phyloP scores from a whole-genome alignment of 768 basidiomycete genomes.

The Trametes cubensis region DNA sequence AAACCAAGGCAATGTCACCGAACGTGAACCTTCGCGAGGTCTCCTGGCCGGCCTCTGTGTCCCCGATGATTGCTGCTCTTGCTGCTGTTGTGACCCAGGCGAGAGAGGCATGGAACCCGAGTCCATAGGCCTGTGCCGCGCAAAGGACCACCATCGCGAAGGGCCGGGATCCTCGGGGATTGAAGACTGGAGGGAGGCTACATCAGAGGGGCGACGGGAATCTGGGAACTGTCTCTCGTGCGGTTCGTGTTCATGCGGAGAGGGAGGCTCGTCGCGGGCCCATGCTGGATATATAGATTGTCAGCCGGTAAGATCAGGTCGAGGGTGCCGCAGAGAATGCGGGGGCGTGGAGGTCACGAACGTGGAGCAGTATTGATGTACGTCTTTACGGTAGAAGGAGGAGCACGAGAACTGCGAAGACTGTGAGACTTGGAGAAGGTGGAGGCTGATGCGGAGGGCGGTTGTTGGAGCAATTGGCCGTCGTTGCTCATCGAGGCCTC shows the following conservation, averaged over 20 bases:
- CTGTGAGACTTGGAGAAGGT: conserved; percentile 35
- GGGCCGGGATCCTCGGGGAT: conserved; percentile 34
- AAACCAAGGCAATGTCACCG: conserved; percentile 57
- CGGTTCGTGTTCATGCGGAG: conserved; percentile 55
- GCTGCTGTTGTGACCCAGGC: conserved; percentile 10
- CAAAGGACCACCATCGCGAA: conserved; percentile 75
- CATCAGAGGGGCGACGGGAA: conserved; percentile 53
- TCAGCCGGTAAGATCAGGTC: conserved; percentile 2
- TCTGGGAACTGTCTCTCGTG: conserved; percentile 38
- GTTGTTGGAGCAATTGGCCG: conserved; percentile 18
- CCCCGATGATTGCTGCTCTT: not conserved
- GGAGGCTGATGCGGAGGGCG: conserved; percentile 24
- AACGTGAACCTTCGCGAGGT: conserved; percentile 26
- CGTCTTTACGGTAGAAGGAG: conserved; percentile 49
- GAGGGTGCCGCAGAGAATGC: not conserved
- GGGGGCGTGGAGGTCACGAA: conserved; percentile 40
- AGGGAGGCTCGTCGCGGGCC: conserved; percentile 83
- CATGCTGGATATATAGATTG: conserved; percentile 54
- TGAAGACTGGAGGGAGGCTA: conserved; percentile 55
- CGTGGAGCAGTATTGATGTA: conserved; percentile 70
- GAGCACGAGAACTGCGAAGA: conserved; percentile 30
- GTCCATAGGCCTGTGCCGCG: conserved; percentile 50
- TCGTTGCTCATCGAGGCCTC: conserved; percentile 25
- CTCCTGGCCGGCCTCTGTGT: conserved; percentile 10
- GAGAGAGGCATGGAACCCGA: conserved; percentile 26